Percentiles rank a stretch among this genome's conserved stretches.
These are phyloP conservation scores for Collybia sp. DNA, from an alignment of 768 basidiomycete genomes.

Conservation along the genomic window DNA sequence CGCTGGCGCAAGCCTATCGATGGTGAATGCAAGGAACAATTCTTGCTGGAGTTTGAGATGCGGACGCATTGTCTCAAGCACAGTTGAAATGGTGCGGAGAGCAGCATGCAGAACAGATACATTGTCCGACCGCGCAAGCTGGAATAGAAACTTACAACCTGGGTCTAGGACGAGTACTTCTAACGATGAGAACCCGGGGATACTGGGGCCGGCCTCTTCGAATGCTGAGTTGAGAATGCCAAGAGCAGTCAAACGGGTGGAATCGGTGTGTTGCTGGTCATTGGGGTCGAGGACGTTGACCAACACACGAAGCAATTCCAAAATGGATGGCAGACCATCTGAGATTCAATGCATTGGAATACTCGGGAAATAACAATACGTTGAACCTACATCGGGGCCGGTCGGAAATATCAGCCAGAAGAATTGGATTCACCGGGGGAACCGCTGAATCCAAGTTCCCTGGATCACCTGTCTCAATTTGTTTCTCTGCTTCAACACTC, in stretches of 20 bases:
- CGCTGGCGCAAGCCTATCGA: slow-evolving; percentile 81
- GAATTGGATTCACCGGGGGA: slow-evolving; percentile 6
- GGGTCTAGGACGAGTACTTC: slow-evolving; percentile 75
- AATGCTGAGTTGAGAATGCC: slow-evolving; percentile 84
- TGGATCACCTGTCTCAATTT: slow-evolving; percentile 7
- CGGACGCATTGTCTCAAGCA: slow-evolving; percentile 82
- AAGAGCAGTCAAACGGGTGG: slow-evolving; percentile 86
- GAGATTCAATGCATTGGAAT: slow-evolving; percentile 10
- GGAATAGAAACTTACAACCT: slow-evolving; percentile 96
- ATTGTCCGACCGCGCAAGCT: slow-evolving; percentile 90
- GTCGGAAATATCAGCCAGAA: slow-evolving; percentile 16
- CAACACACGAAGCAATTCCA: slow-evolving; percentile 90
- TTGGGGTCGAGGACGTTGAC: slow-evolving; percentile 94
- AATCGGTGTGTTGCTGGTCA: slow-evolving; percentile 94
- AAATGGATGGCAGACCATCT: slow-evolving; percentile 90
- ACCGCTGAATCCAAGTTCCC: slow-evolving; percentile 1
- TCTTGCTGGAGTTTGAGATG: slow-evolving; percentile 94
- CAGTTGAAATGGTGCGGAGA: slow-evolving; percentile 80
- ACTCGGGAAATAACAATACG: slow-evolving; percentile 1
- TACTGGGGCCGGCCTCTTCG: slow-evolving; percentile 73
- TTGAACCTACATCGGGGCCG: slow-evolving; percentile 37
- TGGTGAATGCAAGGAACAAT: slow-evolving; percentile 88
- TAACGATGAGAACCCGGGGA: slow-evolving; percentile 77
- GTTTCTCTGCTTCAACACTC: slow-evolving; percentile 3
- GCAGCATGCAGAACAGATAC: slow-evolving; percentile 72